phyloP scores from a whole-genome alignment of 2,329 filamentous ascomycete species.

The Colletotrichum godetiae region DNA sequence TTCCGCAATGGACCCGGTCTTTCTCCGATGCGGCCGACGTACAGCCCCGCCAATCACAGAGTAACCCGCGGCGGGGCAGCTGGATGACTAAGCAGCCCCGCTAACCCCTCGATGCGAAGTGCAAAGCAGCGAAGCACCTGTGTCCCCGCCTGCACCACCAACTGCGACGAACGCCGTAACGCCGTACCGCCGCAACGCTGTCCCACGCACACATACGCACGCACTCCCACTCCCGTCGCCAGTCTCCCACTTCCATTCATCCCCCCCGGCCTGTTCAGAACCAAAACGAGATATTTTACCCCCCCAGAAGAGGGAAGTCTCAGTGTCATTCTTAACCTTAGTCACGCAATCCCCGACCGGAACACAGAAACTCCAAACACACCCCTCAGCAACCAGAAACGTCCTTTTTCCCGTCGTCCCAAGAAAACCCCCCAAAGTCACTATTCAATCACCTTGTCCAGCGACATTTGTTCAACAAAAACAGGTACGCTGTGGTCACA shows the following conservation, averaged over 20 bases:
- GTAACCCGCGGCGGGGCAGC: not conserved
- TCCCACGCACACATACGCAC: not conserved
- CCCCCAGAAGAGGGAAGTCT: constrained; percentile 1
- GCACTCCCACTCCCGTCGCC: not conserved
- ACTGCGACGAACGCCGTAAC: not conserved
- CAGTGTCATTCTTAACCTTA: constrained; percentile 26
- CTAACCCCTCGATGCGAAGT: constrained; percentile 33
- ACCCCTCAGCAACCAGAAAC: constrained; percentile 2
- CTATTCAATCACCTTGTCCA: not conserved
- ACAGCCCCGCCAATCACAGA: constrained; percentile 10
- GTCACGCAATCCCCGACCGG: constrained; percentile 32
- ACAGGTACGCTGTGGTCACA: not conserved
- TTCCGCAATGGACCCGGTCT: constrained; percentile 7
- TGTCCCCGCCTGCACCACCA: not conserved
- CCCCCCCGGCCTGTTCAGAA: too few species aligned
- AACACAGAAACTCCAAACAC: constrained; percentile 1
- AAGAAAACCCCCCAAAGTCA: not conserved
- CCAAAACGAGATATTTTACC: constrained; percentile 20
- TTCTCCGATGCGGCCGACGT: constrained; percentile 14
- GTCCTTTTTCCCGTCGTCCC: not conserved
- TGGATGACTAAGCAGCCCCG: constrained; percentile 21
- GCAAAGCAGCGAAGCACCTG: too few species aligned
- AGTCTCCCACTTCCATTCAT: not conserved
- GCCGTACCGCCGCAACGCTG: not conserved
- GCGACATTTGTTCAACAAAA: not conserved